These are phyloP conservation scores for Cantharellus anzutake DNA, from an alignment of 768 basidiomycete genomes.

Conservation along the genomic window DNA sequence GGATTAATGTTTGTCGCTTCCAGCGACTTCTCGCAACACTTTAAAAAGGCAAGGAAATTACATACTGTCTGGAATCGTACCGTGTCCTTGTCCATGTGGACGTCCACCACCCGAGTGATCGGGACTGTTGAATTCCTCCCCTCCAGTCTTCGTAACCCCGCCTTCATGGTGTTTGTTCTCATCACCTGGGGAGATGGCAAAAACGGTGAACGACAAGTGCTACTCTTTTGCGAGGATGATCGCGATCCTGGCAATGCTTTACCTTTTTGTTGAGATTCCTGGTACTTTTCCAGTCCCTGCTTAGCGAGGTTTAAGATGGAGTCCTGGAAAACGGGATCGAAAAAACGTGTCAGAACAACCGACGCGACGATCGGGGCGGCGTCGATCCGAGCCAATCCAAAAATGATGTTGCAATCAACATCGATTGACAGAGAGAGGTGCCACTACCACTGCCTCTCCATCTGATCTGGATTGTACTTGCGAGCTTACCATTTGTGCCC, in stretches of 20 bases:
- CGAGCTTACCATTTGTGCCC: too few species aligned
- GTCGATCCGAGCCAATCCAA: too few species aligned
- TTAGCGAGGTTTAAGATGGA: conserved; percentile 7
- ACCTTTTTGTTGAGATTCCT: neutral
- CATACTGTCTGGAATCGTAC: neutral
- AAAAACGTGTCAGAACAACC: too few species aligned
- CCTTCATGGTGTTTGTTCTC: neutral
- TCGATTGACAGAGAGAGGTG: too few species aligned
- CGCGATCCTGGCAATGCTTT: neutral
- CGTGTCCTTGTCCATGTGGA: neutral
- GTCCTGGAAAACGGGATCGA: neutral
- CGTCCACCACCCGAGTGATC: neutral
- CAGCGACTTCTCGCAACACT: neutral
- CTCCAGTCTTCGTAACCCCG: neutral
- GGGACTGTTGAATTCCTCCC: neutral
- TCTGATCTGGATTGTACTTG: too few species aligned
- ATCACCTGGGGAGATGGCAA: neutral
- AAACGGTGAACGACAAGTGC: neutral
- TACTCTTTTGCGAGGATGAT: neutral
- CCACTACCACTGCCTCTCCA: too few species aligned
- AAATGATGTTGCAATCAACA: too few species aligned
- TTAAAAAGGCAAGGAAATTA: neutral
- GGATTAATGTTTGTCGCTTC: neutral
- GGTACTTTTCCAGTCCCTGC: conserved; percentile 3
- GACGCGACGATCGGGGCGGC: too few species aligned